phyloP scores from a whole-genome alignment of 164 flowering plant species.

The Nymphaea colorata region DNA sequence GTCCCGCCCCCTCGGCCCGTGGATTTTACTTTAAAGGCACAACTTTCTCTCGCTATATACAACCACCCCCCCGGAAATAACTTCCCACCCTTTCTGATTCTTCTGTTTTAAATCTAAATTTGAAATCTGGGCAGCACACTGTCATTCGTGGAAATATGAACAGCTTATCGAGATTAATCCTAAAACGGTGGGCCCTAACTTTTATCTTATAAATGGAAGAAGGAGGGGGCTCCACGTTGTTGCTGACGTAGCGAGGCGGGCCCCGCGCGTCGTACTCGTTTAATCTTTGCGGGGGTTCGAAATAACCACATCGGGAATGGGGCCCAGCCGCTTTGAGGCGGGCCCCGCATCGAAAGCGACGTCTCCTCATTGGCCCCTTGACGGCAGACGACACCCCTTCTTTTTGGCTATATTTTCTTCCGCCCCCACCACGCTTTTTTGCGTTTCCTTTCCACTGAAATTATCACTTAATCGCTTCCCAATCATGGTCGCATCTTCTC shows the following conservation, averaged over 20 bases:
- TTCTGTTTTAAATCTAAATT: not conserved
- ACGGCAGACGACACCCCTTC: not conserved
- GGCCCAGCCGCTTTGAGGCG: not conserved
- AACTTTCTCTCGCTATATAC: no score
- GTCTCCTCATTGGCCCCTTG: not conserved
- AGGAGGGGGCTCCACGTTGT: not conserved
- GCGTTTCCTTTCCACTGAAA: no score
- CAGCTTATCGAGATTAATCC: no score
- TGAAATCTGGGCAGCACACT: not conserved
- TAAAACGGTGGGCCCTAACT: not conserved
- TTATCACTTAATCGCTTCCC: not conserved
- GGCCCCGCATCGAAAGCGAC: not conserved
- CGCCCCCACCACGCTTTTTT: not conserved
- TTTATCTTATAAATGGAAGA: not conserved
- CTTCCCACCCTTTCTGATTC: not conserved
- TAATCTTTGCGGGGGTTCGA: not conserved
- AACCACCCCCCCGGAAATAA: no score
- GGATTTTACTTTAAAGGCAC: no score
- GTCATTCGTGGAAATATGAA: not conserved
- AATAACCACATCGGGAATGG: not conserved
- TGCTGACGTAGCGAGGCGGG: no score
- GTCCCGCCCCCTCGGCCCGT: no score
- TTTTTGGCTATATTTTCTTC: not conserved
- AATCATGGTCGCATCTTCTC: not conserved
- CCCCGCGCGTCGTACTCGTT: no score